Conservation (phyloP, 140 eudicot species). For the Oenanthe javanica region DNA sequence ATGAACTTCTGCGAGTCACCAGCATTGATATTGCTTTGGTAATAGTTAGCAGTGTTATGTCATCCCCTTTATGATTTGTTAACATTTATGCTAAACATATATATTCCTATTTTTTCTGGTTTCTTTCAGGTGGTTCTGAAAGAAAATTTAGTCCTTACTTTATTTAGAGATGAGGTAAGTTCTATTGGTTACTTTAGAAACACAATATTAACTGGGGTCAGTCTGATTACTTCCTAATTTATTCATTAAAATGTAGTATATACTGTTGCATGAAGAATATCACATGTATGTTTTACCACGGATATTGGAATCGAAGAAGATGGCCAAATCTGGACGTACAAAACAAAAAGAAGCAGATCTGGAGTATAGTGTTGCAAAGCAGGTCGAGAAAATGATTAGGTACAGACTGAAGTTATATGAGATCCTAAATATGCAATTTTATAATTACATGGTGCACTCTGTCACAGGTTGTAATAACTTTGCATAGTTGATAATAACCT, state of each 20-base stretch:
- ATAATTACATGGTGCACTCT: neutral
- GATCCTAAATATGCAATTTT: neutral
- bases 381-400: conserved; percentile 99
- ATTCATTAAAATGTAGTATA: conserved; percentile 40
- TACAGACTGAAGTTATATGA: conserved; percentile 22
- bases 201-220: conserved; percentile 9
- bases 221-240: neutral
- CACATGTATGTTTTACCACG: conserved; percentile 89
- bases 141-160: conserved; percentile 78
- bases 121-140: conserved; percentile 83
- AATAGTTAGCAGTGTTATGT: conserved; percentile 18
- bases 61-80: conserved; percentile 2
- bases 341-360: conserved; percentile 98
- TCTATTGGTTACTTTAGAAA: conserved; percentile 19
- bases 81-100: neutral
- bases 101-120: conserved; percentile 15
- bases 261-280: conserved; percentile 93
- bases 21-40: conserved; percentile 99
- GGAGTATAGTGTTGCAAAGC: conserved; percentile 98
- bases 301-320: conserved; percentile 91
- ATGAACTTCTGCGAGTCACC: conserved; percentile 97
- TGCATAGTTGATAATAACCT: neutral
- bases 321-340: conserved; percentile 97
- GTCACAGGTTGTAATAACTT: neutral
- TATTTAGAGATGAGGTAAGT: conserved; percentile 92